Conservation (phyloP, 2,329 filamentous ascomycete species). For the Colletotrichum trifolii region DNA sequence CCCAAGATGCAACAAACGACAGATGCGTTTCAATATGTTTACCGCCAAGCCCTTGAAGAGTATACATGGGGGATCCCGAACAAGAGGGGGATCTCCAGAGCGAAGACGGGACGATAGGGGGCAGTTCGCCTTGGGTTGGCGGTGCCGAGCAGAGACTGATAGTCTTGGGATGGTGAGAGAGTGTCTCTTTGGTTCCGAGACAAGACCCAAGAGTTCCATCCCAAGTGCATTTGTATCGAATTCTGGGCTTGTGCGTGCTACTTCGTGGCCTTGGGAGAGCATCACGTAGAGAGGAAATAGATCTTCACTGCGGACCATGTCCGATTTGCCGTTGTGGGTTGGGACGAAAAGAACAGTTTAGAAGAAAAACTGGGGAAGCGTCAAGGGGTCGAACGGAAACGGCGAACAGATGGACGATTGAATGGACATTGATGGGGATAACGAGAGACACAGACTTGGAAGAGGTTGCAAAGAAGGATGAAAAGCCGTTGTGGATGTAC, state of each 20-base stretch:
- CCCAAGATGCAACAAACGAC: conserved; percentile 15
- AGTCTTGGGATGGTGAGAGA: conserved; percentile 14
- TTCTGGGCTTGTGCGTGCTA: conserved; percentile 21
- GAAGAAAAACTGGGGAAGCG: neutral
- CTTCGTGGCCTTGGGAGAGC: neutral
- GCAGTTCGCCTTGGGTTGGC: conserved; percentile 12
- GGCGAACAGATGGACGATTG: neutral
- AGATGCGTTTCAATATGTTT: conserved; percentile 33
- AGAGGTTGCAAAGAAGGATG: conserved; percentile 14
- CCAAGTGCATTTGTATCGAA: conserved; percentile 11
- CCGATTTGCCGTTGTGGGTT: neutral
- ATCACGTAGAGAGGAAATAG: conserved; percentile 9
- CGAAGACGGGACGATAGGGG: conserved; percentile 31
- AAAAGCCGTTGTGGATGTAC: conserved; percentile 14
- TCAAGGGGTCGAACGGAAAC: neutral
- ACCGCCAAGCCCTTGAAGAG: conserved; percentile 18
- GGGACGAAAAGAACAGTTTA: neutral
- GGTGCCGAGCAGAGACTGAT: conserved; percentile 9
- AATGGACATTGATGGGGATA: conserved; percentile 6
- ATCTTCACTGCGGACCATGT: conserved; percentile 16
- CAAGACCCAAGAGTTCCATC: conserved; percentile 21
- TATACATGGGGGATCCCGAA: conserved; percentile 15
- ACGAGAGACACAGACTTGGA: conserved; percentile 7
- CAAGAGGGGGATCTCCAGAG: neutral
- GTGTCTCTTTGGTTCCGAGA: conserved; percentile 18